Evolutionary conservation across 2,329 filamentous ascomycete genomes (phyloP), one percentile per base, ranked within the genome.

Genomic region (Lecanoromycetidae sp.): DNA sequence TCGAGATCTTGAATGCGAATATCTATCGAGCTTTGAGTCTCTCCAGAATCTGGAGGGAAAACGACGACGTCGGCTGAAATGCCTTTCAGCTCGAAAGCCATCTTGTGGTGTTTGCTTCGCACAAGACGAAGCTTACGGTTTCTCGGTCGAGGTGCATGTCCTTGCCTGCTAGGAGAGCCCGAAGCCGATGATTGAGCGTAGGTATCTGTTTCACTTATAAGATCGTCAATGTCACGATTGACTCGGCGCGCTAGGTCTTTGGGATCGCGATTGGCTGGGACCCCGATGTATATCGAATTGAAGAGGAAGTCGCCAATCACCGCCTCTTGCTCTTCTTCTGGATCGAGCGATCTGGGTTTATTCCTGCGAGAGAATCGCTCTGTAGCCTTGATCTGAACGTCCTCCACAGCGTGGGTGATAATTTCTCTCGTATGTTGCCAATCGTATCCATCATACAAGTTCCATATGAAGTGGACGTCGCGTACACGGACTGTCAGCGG

Each of bases 271-370:
- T 88, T 91, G 9, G 84, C 76, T 0, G 90, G 84, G 15, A 98
- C 84, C 12, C 85, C 87, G 57, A 98, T 95, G 67, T 95, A 98
- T 46, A 98, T 94, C 0, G 91, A 98, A 61, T 98, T 96, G 73
- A 98, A 98, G 13, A 98, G 71, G 56, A 93, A 94, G 61, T 98
- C 93, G 5, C 87, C 87, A 63, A 96, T 93, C 5, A 84, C 84
- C 10, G 80, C 85, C 63, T 88, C 84, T 35, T 88, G 83, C 80
- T 81, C 44, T 81, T 83, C 57, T 63, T 76, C 61, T 58, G 70
- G 61, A 27, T 67, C 63, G 45, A 75, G 71, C 7, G 74, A 68
- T 44, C 74, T 70, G 50, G 76, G 68, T 44, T 77, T 76, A 5
- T 75, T 71, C 36, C 69, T 64, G 34, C 76, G 71, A 20, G 76